Evolutionary conservation across 208 protist species (phyloP).

Genomic region (Blechomonas ayalai): DNA sequence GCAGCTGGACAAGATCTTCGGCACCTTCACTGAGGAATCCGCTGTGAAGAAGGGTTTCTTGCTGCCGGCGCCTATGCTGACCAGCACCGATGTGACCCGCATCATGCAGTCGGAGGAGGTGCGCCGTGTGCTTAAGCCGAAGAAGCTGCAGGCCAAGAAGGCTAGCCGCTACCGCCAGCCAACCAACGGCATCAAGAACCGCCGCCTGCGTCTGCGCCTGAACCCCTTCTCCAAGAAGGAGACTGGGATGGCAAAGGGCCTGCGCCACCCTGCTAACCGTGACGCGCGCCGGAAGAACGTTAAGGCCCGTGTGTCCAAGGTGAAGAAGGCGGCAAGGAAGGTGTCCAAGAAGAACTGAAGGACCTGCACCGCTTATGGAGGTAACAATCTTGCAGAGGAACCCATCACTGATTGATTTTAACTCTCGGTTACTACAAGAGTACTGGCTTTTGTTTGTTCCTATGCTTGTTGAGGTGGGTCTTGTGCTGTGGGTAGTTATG

Average conservation of each 20-base stretch:
- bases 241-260: slow-evolving; percentile 35
- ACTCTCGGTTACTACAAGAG: too few species aligned
- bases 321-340: slow-evolving; percentile 34
- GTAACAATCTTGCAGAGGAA: too few species aligned
- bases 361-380: slow-evolving; percentile 5
- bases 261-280: slow-evolving; percentile 40
- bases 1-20: slow-evolving; percentile 96
- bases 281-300: slow-evolving; percentile 37
- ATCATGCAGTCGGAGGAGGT: slow-evolving; percentile 83
- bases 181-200: slow-evolving; percentile 71
- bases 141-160: slow-evolving; percentile 65
- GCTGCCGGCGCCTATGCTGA: slow-evolving; percentile 61
- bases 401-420: too few species aligned
- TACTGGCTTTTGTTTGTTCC: slow-evolving; percentile 3
- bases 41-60: slow-evolving; percentile 84
- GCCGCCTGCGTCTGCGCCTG: slow-evolving; percentile 66
- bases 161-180: slow-evolving; percentile 38
- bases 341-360: slow-evolving; percentile 31
- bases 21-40: slow-evolving; percentile 80
- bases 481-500: too few species aligned
- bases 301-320: slow-evolving; percentile 29
- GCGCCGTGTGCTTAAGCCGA: slow-evolving; percentile 61
- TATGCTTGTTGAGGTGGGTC: background rate
- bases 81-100: slow-evolving; percentile 69
- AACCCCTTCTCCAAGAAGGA: slow-evolving; percentile 72